These are phyloP conservation scores for Sugiyamaella boreocaroliniensis DNA, from an alignment of 805 yeast genomes.

Conservation along the genomic window DNA sequence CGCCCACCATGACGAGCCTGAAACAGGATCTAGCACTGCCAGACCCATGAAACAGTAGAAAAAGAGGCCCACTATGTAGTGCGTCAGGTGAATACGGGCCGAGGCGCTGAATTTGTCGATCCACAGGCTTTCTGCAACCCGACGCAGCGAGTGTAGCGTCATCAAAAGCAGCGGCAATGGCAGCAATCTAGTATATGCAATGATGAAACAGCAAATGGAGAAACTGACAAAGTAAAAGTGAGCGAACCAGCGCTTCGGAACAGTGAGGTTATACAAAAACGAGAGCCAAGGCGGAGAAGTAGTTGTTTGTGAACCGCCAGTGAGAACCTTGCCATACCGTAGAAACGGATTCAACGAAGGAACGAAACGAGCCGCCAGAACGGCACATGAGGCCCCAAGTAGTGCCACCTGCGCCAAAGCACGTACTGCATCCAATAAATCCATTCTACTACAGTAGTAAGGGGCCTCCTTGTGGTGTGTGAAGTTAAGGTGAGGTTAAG, in stretches of 20 bases:
- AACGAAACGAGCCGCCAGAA: conserved; percentile 15
- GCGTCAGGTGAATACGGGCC: conserved; percentile 50
- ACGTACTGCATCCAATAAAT: not conserved
- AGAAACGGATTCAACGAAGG: conserved; percentile 16
- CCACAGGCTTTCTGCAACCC: conserved; percentile 43
- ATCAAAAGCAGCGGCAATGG: conserved; percentile 15
- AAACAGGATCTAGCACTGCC: not conserved
- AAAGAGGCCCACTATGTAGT: conserved; percentile 50
- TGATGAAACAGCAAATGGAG: not conserved
- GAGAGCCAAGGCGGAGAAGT: not conserved
- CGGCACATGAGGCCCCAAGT: conserved; percentile 8
- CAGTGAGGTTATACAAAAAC: conserved; percentile 14
- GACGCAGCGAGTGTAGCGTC: conserved; percentile 41
- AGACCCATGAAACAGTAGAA: conserved; percentile 36
- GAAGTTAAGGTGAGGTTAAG: too few relatives aligned
- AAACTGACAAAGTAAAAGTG: conserved; percentile 29
- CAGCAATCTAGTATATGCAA: conserved; percentile 8
- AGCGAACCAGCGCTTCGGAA: conserved; percentile 29
- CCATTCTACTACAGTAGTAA: not conserved
- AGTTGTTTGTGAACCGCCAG: not conserved
- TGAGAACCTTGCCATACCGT: conserved; percentile 27
- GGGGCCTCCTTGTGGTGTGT: too few relatives aligned
- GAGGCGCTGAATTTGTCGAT: conserved; percentile 35
- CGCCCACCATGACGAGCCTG: not conserved
- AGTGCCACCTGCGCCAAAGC: not conserved